These are phyloP conservation scores for Tricholoma sp. DNA, from an alignment of 768 basidiomycete genomes.

Conservation along the genomic window DNA sequence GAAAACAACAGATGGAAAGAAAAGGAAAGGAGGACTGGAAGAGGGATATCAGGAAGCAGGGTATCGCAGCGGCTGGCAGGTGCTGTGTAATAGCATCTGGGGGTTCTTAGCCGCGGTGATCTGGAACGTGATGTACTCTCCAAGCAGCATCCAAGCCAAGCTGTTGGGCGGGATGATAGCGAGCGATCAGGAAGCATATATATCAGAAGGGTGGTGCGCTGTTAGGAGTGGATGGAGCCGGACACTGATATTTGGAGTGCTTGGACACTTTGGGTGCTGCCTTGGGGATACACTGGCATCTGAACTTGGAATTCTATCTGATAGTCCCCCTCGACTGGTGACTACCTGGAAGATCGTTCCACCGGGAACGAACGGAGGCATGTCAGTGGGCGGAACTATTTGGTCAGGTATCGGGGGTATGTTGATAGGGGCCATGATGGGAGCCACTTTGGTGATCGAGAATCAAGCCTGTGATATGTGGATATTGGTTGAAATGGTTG, in stretches of 20 bases:
- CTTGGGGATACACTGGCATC: slow-evolving; percentile 91
- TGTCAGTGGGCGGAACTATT: slow-evolving; percentile 70
- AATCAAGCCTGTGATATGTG: slow-evolving; percentile 45
- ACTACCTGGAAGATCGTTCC: slow-evolving; percentile 75
- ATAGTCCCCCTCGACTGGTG: slow-evolving; percentile 63
- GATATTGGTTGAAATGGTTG: slow-evolving; percentile 40
- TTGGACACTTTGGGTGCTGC: slow-evolving; percentile 89
- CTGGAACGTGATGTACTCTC: slow-evolving; percentile 63
- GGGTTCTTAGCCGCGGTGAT: slow-evolving; percentile 52
- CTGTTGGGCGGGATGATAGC: slow-evolving; percentile 20
- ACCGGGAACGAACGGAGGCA: slow-evolving; percentile 87
- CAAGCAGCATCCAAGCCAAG: slow-evolving; percentile 31
- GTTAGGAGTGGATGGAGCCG: slow-evolving; percentile 54
- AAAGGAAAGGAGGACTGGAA: slow-evolving; percentile 69
- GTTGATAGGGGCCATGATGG: slow-evolving; percentile 63
- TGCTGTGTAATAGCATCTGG: slow-evolving; percentile 73
- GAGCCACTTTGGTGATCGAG: slow-evolving; percentile 54
- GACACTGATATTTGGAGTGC: slow-evolving; percentile 51
- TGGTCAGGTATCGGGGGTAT: slow-evolving; percentile 72
- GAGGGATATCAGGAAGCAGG: slow-evolving; percentile 72
- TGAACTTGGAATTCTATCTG: slow-evolving; percentile 85
- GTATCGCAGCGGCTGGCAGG: slow-evolving; percentile 75
- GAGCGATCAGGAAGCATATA: slow-evolving; percentile 27
- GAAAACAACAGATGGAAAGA: slow-evolving; percentile 55
- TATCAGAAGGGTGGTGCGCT: slow-evolving; percentile 56